A percentile compares a stretch with the other conserved stretches of the same genome.
Conservation (phyloP, 2,329 filamentous ascomycete genomes). For the Ramichloridium luteum region DNA sequence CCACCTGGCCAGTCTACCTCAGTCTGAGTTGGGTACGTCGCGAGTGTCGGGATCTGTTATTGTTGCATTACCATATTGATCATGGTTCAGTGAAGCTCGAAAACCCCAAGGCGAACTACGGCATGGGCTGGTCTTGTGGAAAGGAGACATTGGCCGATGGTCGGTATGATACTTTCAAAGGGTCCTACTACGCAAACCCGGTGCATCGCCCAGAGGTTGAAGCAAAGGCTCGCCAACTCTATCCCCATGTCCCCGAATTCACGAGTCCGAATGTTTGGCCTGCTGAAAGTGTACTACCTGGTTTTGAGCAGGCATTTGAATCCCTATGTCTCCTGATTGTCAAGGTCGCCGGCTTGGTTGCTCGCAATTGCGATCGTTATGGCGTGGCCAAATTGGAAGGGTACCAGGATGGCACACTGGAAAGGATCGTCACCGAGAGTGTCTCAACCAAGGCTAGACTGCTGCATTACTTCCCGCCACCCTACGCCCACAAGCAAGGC, state of each 20-base stretch:
- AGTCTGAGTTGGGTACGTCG: constrained; percentile 58
- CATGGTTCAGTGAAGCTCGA: constrained; percentile 37
- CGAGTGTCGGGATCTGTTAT: too few relatives aligned
- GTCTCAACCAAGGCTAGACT: constrained; percentile 83
- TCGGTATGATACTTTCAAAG: constrained; percentile 67
- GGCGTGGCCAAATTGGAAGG: constrained; percentile 64
- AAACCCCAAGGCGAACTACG: constrained; percentile 43
- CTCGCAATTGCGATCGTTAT: constrained; percentile 78
- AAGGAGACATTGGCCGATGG: constrained; percentile 72
- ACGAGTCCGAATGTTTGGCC: constrained; percentile 89
- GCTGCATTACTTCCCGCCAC: constrained; percentile 75
- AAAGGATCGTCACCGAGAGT: constrained; percentile 74
- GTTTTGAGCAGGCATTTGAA: constrained; percentile 62
- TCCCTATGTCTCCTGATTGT: constrained; percentile 74
- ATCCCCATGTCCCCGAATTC: constrained; percentile 73
- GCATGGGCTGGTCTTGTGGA: constrained; percentile 65
- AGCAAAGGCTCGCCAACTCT: constrained; percentile 40
- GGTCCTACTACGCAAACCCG: constrained; percentile 67
- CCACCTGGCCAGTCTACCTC: constrained; percentile 71
- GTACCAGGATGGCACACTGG: constrained; percentile 68
- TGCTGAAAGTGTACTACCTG: constrained; percentile 51
- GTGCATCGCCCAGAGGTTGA: constrained; percentile 48
- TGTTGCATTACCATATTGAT: too few relatives aligned
- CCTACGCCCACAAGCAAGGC: constrained; percentile 27
- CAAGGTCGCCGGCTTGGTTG: constrained; percentile 77